These are phyloP conservation scores for Anethum foeniculum DNA, from an alignment of 140 eudicot genomes.

Conservation along the genomic window DNA sequence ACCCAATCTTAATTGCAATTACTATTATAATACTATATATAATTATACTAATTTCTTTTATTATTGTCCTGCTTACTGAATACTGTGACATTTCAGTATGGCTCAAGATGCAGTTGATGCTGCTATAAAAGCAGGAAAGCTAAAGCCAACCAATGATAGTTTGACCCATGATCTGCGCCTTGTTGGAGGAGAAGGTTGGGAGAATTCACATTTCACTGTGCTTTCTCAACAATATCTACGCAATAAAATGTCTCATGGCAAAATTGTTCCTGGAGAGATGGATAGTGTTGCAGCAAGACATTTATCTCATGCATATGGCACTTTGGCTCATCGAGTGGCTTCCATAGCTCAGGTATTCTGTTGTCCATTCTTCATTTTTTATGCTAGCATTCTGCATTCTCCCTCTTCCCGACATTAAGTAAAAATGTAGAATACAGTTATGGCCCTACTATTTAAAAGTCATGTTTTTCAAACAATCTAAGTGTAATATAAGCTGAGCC, in stretches of 20 bases:
- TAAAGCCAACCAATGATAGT: slow-evolving; percentile 50
- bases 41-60: not conserved
- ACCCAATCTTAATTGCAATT: not conserved
- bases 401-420: not conserved
- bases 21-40: not conserved
- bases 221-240: slow-evolving; percentile 82
- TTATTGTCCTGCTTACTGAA: slow-evolving; percentile 13
- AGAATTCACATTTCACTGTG: slow-evolving; percentile 68
- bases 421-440: not conserved
- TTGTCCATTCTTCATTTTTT: not conserved
- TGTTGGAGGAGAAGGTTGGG: slow-evolving; percentile 91
- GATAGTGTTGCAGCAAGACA: slow-evolving; percentile 94
- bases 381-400: slow-evolving; percentile 4
- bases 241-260: slow-evolving; percentile 65
- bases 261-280: slow-evolving; percentile 84
- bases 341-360: slow-evolving; percentile 72
- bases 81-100: slow-evolving; percentile 50
- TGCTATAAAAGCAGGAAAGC: slow-evolving; percentile 71
- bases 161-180: slow-evolving; percentile 53
- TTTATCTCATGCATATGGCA: slow-evolving; percentile 88
- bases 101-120: slow-evolving; percentile 95
- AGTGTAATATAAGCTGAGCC: not conserved
- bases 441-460: not conserved
- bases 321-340: slow-evolving; percentile 80
- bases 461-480: too few relatives aligned